phyloP scores from a whole-genome alignment of 805 yeast species.

The Danielozyma ontarioensis region DNA sequence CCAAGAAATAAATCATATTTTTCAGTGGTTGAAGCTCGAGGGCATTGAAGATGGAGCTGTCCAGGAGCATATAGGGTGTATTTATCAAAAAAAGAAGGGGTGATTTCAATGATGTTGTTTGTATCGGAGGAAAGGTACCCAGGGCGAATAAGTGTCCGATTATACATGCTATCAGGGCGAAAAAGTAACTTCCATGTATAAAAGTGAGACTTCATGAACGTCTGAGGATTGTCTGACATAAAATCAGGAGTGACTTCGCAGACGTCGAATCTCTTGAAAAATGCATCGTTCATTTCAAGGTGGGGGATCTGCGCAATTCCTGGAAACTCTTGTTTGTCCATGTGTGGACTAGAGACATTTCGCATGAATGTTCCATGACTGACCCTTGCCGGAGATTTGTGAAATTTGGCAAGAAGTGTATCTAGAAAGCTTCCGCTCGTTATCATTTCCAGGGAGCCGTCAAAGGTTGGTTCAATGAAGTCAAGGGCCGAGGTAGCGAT shows the following conservation, averaged over 20 bases:
- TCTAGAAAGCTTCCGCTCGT: neutral
- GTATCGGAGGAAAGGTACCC: conserved; percentile 21
- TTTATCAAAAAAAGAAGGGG: conserved; percentile 18
- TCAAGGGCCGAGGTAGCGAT: too few relatives aligned
- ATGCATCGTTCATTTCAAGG: conserved; percentile 12
- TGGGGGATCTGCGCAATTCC: conserved; percentile 3
- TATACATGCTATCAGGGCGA: conserved; percentile 37
- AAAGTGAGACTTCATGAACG: conserved; percentile 31
- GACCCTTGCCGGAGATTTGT: too few relatives aligned
- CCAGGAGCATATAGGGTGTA: conserved; percentile 17
- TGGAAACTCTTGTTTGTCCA: conserved; percentile 7
- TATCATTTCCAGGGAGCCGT: too few relatives aligned
- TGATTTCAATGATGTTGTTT: conserved; percentile 26
- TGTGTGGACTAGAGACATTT: conserved; percentile 12
- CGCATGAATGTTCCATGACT: too few relatives aligned
- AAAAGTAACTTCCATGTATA: conserved; percentile 39
- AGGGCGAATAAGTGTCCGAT: conserved; percentile 40
- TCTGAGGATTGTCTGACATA: conserved; percentile 5
- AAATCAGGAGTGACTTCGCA: conserved; percentile 30
- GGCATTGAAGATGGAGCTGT: conserved; percentile 26
- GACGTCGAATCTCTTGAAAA: conserved; percentile 11
- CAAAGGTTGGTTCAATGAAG: too few relatives aligned
- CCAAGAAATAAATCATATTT: conserved; percentile 24
- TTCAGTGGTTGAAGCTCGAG: conserved; percentile 19
- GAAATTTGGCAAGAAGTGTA: neutral